These are phyloP conservation scores for Colletotrichum tamarilloi DNA, from an alignment of 2,329 filamentous ascomycete genomes.

Conservation along the genomic window DNA sequence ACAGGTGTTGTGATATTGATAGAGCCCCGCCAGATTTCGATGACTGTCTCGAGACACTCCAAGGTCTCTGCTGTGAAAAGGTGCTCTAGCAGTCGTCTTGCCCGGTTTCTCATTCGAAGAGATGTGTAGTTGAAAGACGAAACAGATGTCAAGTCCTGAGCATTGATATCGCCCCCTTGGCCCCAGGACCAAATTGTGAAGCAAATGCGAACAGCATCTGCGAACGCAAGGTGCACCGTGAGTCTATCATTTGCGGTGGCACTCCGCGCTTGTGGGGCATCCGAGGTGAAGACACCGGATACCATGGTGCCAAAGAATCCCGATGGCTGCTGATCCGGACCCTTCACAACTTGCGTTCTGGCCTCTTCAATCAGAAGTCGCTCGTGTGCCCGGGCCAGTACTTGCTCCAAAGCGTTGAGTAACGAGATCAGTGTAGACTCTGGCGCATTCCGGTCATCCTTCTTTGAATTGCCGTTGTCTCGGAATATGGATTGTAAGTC, in stretches of 20 bases:
- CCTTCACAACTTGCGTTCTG: conserved; percentile 75
- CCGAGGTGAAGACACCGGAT: conserved; percentile 86
- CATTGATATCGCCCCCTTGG: conserved; percentile 66
- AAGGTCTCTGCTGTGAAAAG: conserved; percentile 92
- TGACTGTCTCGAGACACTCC: conserved; percentile 91
- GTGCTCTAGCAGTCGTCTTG: conserved; percentile 88
- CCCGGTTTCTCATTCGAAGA: conserved; percentile 88
- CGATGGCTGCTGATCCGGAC: conserved; percentile 79
- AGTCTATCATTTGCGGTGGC: conserved; percentile 92
- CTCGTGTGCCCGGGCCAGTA: conserved; percentile 88
- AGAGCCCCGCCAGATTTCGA: conserved; percentile 80
- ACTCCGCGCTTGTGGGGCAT: conserved; percentile 80
- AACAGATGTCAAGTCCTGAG: conserved; percentile 73
- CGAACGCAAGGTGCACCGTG: conserved; percentile 94
- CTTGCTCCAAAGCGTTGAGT: conserved; percentile 91
- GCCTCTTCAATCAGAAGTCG: conserved; percentile 82
- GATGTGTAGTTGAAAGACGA: conserved; percentile 94
- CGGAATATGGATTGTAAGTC: conserved; percentile 74
- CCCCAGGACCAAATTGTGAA: conserved; percentile 97
- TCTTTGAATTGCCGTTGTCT: conserved; percentile 41
- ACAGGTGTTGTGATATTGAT: conserved; percentile 57
- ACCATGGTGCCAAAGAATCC: conserved; percentile 96
- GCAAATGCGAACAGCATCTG: conserved; percentile 92
- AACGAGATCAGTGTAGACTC: conserved; percentile 85
- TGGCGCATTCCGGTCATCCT: conserved; percentile 55